Conservation (phyloP, 148 eudicot species). For the Rhododendron ferrugineum region DNA sequence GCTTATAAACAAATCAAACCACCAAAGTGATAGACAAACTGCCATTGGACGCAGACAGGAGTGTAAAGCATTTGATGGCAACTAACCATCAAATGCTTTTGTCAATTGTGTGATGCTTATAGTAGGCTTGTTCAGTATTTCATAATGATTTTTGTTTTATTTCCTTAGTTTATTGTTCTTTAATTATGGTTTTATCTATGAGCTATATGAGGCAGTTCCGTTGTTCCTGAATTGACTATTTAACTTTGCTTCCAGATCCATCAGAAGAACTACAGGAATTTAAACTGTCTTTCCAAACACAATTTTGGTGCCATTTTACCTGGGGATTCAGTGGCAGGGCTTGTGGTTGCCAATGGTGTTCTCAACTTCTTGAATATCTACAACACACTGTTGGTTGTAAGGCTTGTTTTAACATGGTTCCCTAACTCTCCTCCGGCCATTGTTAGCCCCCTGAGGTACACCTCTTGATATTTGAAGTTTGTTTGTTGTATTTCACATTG, state of each 20-base stretch:
- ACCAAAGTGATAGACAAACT: background rate
- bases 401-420: conserved; percentile 98
- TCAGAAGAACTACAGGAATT: conserved; percentile 32
- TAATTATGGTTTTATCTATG: background rate
- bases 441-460: conserved; percentile 85
- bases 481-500: background rate
- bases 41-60: no score
- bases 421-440: conserved; percentile 83
- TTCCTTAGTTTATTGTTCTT: background rate
- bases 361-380: conserved; percentile 79
- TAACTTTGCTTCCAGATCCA: conserved; percentile 40
- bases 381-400: conserved; percentile 63
- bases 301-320: conserved; percentile 92
- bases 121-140: background rate
- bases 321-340: conserved; percentile 82
- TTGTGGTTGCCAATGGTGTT: conserved; percentile 78
- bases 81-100: no score
- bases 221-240: conserved; percentile 2
- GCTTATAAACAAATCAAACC: background rate
- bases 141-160: no score
- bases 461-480: background rate
- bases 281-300: conserved; percentile 41
- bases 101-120: background rate
- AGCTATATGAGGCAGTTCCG: background rate
- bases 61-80: no score